Evolutionary conservation across 2,329 filamentous ascomycete genomes (phyloP).

Genomic region (Pyricularia grisea): DNA sequence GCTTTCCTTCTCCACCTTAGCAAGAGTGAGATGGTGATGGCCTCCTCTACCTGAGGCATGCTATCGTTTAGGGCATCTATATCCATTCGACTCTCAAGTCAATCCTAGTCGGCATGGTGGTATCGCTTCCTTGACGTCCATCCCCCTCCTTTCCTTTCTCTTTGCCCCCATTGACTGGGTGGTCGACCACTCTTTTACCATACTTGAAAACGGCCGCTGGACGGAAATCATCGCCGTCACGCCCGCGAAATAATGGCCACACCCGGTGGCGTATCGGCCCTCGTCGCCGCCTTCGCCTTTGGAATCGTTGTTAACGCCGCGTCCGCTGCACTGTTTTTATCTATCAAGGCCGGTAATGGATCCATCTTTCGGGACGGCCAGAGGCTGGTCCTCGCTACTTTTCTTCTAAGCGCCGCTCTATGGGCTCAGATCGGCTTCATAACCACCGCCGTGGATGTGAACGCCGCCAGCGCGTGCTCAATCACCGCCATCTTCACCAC

Average conservation of each 20-base stretch:
- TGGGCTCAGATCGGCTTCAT: constrained; percentile 46
- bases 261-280: constrained; percentile 33
- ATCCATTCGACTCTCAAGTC: background rate
- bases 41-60: background rate
- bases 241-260: constrained; percentile 30
- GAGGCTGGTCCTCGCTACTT: constrained; percentile 54
- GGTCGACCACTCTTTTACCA: constrained; percentile 13
- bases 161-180: constrained; percentile 38
- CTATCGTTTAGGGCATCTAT: background rate
- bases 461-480: constrained; percentile 37
- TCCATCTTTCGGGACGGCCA: constrained; percentile 44
- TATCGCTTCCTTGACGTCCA: constrained; percentile 22
- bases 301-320: constrained; percentile 45
- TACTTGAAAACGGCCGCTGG: constrained; percentile 16
- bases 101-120: background rate
- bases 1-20: background rate
- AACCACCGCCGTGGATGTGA: constrained; percentile 34
- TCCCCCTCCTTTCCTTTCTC: constrained; percentile 20
- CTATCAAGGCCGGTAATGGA: constrained; percentile 33
- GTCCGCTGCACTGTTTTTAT: constrained; percentile 34
- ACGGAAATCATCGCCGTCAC: constrained; percentile 5
- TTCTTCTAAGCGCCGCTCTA: constrained; percentile 38
- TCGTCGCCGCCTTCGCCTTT: constrained; percentile 45
- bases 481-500: constrained; percentile 40
- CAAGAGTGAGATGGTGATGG: constrained; percentile 2